Evolutionary conservation across 2,329 filamentous ascomycete genomes (phyloP), one percentile per base, ranked within the genome.

Genomic region (Fusarium nurragi): DNA sequence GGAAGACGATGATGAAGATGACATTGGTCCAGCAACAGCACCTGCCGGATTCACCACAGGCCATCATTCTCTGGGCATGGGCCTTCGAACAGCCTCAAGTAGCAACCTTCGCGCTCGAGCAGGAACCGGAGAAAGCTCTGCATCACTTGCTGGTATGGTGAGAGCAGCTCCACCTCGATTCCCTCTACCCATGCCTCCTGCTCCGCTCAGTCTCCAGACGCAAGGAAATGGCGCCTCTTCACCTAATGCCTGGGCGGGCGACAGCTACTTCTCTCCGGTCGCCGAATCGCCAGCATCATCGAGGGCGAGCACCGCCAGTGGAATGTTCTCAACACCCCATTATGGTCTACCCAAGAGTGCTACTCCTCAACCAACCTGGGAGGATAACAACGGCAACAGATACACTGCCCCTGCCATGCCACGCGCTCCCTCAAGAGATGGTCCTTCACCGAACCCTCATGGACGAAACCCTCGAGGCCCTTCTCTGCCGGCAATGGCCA

Each of bases 231-330:
- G 79, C 41, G 77, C 82, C 46, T 77, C 78, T 49, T 92, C 90
- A 14, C 90, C 92, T 2, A 81, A 83, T 23, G 81, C 86, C 19
- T 83, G 86, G 48, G 82, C 81, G 32, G 86, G 83, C n/a, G 92
- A 93, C 57, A 97, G 94, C 5, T 98, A 97, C 78, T 99, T 99
- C 77, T 98, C 94, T 1, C 95, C 95, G 1, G 85, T 90, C 3
- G 86, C 84, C 30, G 94, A 97, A 52, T 93, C 91, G 1, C 91
- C 92, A 11, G 88, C 88, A 39, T 92, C 90, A 14, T 90, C 90
- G 22, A 85, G 92, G 46, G 90, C 90, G 9, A 94, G 91, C 75
- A 88, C 88, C 2, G 85, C 91, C 6, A 93, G 91, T 37, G 87
- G 88, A 41, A 89, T 93, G 74, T 96, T 93, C 71, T 74, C 77